phyloP scores from a whole-genome alignment of 208 protist species.

The Acanthamoeba comandoni region DNA sequence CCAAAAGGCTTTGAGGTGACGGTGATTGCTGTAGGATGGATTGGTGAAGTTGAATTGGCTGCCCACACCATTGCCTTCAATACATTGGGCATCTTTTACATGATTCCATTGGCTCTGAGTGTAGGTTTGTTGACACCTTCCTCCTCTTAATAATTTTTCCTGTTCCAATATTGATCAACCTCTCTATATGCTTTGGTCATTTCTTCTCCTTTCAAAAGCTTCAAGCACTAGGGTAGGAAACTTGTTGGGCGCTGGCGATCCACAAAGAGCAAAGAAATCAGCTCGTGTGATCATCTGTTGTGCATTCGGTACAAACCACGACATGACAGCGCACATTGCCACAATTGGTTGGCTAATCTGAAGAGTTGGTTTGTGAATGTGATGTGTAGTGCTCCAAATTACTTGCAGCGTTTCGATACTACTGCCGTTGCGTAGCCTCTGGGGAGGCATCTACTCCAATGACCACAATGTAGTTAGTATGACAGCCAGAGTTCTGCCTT shows the following conservation, averaged over 20 bases:
- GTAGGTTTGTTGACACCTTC: background rate
- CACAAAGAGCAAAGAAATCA: background rate
- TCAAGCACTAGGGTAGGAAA: constrained; percentile 23
- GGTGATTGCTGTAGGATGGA: background rate
- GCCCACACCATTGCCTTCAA: constrained; percentile 53
- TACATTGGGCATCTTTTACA: constrained; percentile 3
- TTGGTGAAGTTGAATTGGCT: constrained; percentile 19
- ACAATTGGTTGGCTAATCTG: no score
- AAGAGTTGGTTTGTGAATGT: background rate
- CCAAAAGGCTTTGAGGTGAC: constrained; percentile 8
- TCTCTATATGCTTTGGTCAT: background rate
- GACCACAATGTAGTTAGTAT: background rate
- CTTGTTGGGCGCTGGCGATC: constrained; percentile 13
- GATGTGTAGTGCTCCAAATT: background rate
- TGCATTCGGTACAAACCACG: background rate
- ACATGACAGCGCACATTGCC: background rate
- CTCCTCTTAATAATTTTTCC: no score
- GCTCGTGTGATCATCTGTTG: background rate
- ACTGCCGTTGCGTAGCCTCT: background rate
- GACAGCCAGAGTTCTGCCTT: background rate
- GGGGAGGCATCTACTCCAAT: constrained; percentile 36
- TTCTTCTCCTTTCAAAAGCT: background rate
- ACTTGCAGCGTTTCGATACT: background rate
- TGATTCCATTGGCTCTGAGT: constrained; percentile 21
- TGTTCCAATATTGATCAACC: background rate